Conservation (phyloP, 1,284 basidiomycete genomes). For the Cryptococcus hybrid region DNA sequence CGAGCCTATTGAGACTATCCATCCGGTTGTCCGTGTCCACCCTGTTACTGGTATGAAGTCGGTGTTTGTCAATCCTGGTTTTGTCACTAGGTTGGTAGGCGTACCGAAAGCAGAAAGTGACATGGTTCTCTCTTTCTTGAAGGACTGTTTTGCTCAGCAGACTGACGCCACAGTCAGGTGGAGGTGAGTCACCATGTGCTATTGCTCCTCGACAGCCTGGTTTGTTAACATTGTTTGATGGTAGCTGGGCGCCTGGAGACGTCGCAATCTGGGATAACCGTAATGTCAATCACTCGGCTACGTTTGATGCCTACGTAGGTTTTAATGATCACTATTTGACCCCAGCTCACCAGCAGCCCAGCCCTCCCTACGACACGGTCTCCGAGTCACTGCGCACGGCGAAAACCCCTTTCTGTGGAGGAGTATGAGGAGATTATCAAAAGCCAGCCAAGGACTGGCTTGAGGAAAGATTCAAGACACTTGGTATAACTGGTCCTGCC, state of each 20-base stretch:
- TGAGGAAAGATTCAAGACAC: constrained; percentile 37
- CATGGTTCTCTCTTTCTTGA: constrained; percentile 65
- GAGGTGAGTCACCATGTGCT: constrained; percentile 3
- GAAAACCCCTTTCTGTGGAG: constrained; percentile 70
- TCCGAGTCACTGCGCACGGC: constrained; percentile 77
- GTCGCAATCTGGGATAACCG: constrained; percentile 50
- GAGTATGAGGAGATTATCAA: constrained; percentile 61
- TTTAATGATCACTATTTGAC: constrained; percentile 13
- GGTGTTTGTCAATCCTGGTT: constrained; percentile 51
- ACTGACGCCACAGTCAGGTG: constrained; percentile 40
- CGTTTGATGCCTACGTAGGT: constrained; percentile 43
- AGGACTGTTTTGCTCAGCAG: constrained; percentile 59
- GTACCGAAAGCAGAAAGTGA: constrained; percentile 78
- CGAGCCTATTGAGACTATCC: constrained; percentile 65
- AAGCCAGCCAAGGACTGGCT: constrained; percentile 46
- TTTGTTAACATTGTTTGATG: too few species aligned
- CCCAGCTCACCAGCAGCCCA: background rate
- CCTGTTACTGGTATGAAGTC: constrained; percentile 47
- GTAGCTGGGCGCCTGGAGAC: constrained; percentile 42
- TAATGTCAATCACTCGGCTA: constrained; percentile 69
- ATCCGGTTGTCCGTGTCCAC: constrained; percentile 53
- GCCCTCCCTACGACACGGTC: constrained; percentile 62
- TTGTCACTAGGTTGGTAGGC: constrained; percentile 64
- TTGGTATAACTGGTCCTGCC: constrained; percentile 36
- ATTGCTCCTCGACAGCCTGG: too few species aligned